Base-by-base conservation (phyloP, 805 yeast species). In the Saturnispora sanitii region DNA sequence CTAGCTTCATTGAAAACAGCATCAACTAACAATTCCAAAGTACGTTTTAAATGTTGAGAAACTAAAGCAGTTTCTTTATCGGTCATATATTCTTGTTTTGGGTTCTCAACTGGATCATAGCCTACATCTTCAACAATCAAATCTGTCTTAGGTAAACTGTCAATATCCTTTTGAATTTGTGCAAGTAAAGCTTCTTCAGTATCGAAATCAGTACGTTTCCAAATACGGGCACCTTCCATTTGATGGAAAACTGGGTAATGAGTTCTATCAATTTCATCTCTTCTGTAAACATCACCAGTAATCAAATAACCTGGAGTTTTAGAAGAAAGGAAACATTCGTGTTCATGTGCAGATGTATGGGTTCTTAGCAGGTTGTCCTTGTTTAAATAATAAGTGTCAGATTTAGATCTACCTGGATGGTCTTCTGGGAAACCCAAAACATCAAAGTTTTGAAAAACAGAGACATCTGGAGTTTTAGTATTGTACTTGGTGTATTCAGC, bases 181-280 rank as follows among this genome's bases (percentile, higher is more conserved):
- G 59, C 64, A 3, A 71, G 53, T 20, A 77, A 30, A 8, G 43
- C 43, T 22, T 47, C 43, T 7, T 56, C 57, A 4, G 53, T 54
- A 1, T 51, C 54, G 23, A 54, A 60, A 3, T 67, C 70, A 11
- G 60, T 57, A 40, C 80, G 65, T 6, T 73, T 64, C 97, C 97
- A 92, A 2, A 80, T 60, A 44, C 92, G 67, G 2, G 95, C 96
- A 35, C 97, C 98, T 62, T 92, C 98, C 86, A 92, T 77, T 61
- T 92, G 98, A 55, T 92, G 96, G 63, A 92, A 92, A 1, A 83
- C 96, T 1, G 98, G 97, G 57, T 92, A 92, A 59, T 92, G 98
- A 0, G 97, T 87, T 49, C 84, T 71, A 60, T 92, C 98, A 42
- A 92, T 85, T 53, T 90, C 95, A 61, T 92, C 98, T 53, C 95